phyloP scores from a whole-genome alignment of 257 asterid species.

The Scutellaria galericulata region DNA sequence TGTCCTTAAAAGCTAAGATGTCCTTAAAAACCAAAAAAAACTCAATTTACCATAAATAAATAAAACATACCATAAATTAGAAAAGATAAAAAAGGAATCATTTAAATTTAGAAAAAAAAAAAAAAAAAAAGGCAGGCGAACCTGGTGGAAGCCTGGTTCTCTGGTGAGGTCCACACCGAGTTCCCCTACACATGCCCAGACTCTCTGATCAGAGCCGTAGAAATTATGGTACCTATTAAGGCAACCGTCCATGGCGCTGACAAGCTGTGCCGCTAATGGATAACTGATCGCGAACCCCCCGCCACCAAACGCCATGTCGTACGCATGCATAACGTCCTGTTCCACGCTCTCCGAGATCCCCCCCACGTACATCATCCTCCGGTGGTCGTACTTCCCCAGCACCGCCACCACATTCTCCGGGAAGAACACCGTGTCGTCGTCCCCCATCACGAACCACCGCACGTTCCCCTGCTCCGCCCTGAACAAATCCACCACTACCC shows the following conservation, averaged over 20 bases:
- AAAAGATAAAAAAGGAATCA: too few species aligned
- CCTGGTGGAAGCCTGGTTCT: slow-evolving; percentile 97
- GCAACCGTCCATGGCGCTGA: slow-evolving; percentile 68
- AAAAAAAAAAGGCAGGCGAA: neutral
- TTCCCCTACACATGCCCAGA: slow-evolving; percentile 86
- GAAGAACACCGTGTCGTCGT: slow-evolving; percentile 91
- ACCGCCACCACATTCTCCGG: slow-evolving; percentile 72
- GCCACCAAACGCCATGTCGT: slow-evolving; percentile 95
- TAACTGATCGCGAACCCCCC: slow-evolving; percentile 89
- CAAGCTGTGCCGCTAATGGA: slow-evolving; percentile 69
- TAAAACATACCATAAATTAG: too few species aligned
- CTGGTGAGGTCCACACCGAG: slow-evolving; percentile 71
- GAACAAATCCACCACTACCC: slow-evolving; percentile 73
- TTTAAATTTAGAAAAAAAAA: too few species aligned
- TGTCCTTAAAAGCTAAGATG: too few species aligned
- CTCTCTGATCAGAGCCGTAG: slow-evolving; percentile 92
- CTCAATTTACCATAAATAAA: too few species aligned
- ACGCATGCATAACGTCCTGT: slow-evolving; percentile 78
- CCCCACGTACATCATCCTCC: slow-evolving; percentile 76
- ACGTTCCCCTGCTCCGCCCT: slow-evolving; percentile 63
- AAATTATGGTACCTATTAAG: slow-evolving; percentile 68
- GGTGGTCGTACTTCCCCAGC: slow-evolving; percentile 74
- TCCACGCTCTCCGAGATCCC: slow-evolving; percentile 90
- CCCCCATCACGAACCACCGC: slow-evolving; percentile 98
- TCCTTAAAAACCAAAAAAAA: too few species aligned